Percentiles rank a stretch among this genome's conserved stretches.
phyloP scores from a whole-genome alignment of 2,329 filamentous ascomycete species.

The Ceratocystis papillata region DNA sequence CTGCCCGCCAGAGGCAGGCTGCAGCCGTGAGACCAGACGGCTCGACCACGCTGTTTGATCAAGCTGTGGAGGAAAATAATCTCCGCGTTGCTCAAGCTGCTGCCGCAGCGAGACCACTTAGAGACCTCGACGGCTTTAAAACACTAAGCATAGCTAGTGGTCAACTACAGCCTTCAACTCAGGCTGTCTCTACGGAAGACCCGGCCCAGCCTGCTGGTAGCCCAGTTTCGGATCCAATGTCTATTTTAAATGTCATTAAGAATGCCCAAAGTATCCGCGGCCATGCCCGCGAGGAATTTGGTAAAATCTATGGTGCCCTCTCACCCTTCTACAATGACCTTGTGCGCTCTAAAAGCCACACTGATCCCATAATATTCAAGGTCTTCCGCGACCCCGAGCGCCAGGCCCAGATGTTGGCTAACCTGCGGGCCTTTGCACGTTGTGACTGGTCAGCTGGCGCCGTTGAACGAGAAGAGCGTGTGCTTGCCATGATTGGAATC shows the following conservation, averaged over 20 bases:
- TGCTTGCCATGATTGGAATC: constrained; percentile 62
- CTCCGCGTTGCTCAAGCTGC: constrained; percentile 28
- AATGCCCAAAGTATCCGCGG: constrained; percentile 69
- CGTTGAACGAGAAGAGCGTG: constrained; percentile 56
- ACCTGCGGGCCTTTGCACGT: constrained; percentile 64
- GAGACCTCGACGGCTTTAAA: constrained; percentile 62
- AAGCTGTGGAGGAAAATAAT: constrained; percentile 47
- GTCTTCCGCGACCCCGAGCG: constrained; percentile 79
- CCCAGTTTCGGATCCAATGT: constrained; percentile 47
- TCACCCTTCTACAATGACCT: constrained; percentile 85
- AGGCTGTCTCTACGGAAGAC: background rate
- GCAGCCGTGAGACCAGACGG: constrained; percentile 22
- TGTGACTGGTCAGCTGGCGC: constrained; percentile 74
- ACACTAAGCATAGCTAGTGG: constrained; percentile 49
- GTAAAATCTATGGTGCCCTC: constrained; percentile 77
- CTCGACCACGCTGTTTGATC: constrained; percentile 62
- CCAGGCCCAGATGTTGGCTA: constrained; percentile 79
- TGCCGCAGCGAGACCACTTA: constrained; percentile 26
- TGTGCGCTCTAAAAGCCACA: constrained; percentile 56
- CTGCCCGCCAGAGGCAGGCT: constrained; percentile 26
- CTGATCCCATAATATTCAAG: constrained; percentile 74
- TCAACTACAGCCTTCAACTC: background rate
- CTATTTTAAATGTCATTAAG: constrained; percentile 58
- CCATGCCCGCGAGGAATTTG: constrained; percentile 78
- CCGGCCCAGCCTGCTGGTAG: constrained; percentile 28